Evolutionary conservation across 441 rosid species (phyloP).

Genomic region (Caryocar brasiliense): DNA sequence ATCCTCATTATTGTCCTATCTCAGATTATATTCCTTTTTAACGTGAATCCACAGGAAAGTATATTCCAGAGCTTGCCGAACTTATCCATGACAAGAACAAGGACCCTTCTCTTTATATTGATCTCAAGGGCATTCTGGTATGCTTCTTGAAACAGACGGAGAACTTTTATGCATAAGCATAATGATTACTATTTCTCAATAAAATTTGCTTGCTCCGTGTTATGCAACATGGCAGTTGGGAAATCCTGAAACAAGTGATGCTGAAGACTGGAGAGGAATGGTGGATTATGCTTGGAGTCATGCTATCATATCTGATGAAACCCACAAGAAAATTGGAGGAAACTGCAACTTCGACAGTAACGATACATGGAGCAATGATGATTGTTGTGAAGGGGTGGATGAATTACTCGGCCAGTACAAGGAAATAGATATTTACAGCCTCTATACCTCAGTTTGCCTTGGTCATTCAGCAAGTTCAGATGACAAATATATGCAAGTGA

Average conservation of each 20-base stretch:
- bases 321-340: slow-evolving; percentile 39
- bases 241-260: slow-evolving; percentile 74
- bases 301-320: slow-evolving; percentile 83
- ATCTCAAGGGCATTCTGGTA: slow-evolving; percentile 87
- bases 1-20: background rate
- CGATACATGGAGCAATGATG: slow-evolving; percentile 47
- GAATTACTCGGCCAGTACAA: slow-evolving; percentile 64
- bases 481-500: slow-evolving; percentile 17
- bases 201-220: background rate
- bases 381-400: slow-evolving; percentile 45
- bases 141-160: background rate
- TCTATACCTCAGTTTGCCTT: slow-evolving; percentile 69
- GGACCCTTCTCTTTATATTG: slow-evolving; percentile 41
- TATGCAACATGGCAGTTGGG: slow-evolving; percentile 41
- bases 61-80: slow-evolving; percentile 77
- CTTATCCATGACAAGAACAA: slow-evolving; percentile 58
- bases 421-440: slow-evolving; percentile 81
- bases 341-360: slow-evolving; percentile 61
- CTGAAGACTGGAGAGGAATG: slow-evolving; percentile 83
- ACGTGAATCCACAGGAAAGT: slow-evolving; percentile 46
- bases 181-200: background rate
- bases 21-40: background rate
- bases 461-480: slow-evolving; percentile 33
- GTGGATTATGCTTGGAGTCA: slow-evolving; percentile 98
- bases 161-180: background rate